These are phyloP conservation scores for Ganoderma resinaceum DNA, from an alignment of 1,284 basidiomycete genomes.

Conservation along the genomic window DNA sequence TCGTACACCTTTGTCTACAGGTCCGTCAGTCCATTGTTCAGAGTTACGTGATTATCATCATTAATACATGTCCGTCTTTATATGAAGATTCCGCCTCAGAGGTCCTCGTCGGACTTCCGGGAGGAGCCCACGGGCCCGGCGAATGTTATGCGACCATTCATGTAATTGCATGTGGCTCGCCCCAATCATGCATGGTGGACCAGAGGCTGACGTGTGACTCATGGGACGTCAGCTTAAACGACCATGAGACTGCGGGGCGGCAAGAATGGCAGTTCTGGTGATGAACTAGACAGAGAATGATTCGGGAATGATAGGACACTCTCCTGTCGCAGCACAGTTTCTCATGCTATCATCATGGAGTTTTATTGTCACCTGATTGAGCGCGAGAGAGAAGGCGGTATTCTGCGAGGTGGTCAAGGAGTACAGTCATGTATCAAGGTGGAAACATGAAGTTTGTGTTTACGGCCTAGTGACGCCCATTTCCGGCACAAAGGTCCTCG, in stretches of 20 bases:
- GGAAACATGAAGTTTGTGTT: no score
- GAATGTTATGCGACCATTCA: conserved; percentile 73
- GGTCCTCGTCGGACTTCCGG: conserved; percentile 66
- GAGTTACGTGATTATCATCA: background rate
- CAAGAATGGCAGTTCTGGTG: conserved; percentile 41
- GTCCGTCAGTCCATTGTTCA: conserved; percentile 49
- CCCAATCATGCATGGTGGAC: conserved; percentile 2
- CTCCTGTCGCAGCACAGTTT: no score
- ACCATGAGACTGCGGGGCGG: conserved; percentile 58
- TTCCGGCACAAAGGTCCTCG: no score
- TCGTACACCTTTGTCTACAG: conserved; percentile 74
- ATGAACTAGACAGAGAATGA: conserved; percentile 14
- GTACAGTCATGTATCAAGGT: no score
- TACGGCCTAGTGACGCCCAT: no score
- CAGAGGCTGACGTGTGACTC: background rate
- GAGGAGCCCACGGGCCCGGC: conserved; percentile 64
- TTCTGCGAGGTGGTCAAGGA: no score
- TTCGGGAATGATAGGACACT: no score
- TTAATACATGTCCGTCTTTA: background rate
- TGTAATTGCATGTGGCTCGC: conserved; percentile 71
- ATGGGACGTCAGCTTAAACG: conserved; percentile 63
- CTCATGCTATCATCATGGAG: no score
- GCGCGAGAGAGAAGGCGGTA: no score
- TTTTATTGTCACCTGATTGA: no score
- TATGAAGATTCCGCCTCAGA: conserved; percentile 77